Base-by-base conservation (phyloP, 2,329 filamentous ascomycete species). In the Beauveria sp. region DNA sequence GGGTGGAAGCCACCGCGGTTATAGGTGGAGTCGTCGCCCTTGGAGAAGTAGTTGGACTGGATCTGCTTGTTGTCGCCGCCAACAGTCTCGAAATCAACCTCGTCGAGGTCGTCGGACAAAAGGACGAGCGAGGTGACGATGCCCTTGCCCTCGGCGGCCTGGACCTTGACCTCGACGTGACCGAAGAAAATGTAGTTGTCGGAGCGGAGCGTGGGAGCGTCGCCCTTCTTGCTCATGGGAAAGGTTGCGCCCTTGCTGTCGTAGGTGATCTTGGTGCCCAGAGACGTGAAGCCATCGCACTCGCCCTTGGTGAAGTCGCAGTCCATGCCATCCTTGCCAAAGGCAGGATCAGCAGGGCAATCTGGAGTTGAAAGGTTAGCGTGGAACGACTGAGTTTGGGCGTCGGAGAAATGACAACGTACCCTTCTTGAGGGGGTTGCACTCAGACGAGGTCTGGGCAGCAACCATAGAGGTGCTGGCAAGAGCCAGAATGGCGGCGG, bases 121-220 rank as follows among this genome's bases (percentile, higher is more conserved):
- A 99, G 79, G 47, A 97, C 91, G 46, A 90, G 82, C 65, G 89
- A 92, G 77, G 92, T 97, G 64, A 99, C 90, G 65, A 99, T 89
- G 66, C 94, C 94, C 7, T 79, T 80, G 48, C 93, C 94, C 3
- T 88, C 83, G 28, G 94, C 88, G 44, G 89, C 88, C 75, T 92
- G 88, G 70, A 96, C 78, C 34, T 84, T 84, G 63, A 91, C 85
- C 59, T 96, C 89, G 67, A 97, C 84, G 70, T 87, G 87, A 64
- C 94, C 94, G 74, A 96, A 97, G 90, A 97, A 97, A 74, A 99
- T 91, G 81, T 96, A 97, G 83, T 92, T 92, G 70, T 86, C 81
- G 61, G 84, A 84, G 69, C 80, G 81, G 74, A 96, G 91, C 40
- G 89, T 91, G 43, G 91, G 87, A 54, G 83, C 85, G 56, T 91